Conservation (phyloP, 179 eudicot species). For the Monotropa hypopitys region DNA sequence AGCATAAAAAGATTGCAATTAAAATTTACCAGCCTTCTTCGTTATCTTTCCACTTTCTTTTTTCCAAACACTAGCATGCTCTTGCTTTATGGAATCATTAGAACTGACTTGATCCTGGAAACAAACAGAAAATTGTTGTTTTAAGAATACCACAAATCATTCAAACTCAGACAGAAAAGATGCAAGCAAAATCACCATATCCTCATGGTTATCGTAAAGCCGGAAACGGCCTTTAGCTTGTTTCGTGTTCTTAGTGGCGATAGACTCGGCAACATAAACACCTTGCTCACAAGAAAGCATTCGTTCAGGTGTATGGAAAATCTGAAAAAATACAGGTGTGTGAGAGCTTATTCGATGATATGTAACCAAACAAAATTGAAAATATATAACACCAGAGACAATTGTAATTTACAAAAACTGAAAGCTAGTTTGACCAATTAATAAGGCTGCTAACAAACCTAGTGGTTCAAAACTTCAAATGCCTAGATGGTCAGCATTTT, state of each 20-base stretch:
- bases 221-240: conserved; percentile 49
- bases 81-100: conserved; percentile 47
- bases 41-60: conserved; percentile 50
- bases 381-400: background rate
- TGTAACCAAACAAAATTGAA: background rate
- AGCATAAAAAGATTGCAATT: background rate
- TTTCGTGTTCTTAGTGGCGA: conserved; percentile 42
- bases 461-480: background rate
- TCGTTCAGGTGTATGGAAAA: conserved; percentile 87
- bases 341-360: background rate
- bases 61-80: conserved; percentile 39
- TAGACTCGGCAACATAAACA: conserved; percentile 63
- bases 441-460: background rate
- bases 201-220: conserved; percentile 39
- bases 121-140: background rate
- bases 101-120: conserved; percentile 49
- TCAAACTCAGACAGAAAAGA: conserved; percentile 6
- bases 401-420: background rate
- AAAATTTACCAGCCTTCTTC: conserved; percentile 51
- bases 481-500: background rate
- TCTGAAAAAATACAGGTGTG: conserved; percentile 25
- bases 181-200: conserved; percentile 30
- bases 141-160: background rate
- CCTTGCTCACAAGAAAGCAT: conserved; percentile 86
- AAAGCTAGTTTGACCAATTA: background rate